Base-by-base conservation (phyloP, 1,139 yeast genomes). In the Pichia sp. region DNA sequence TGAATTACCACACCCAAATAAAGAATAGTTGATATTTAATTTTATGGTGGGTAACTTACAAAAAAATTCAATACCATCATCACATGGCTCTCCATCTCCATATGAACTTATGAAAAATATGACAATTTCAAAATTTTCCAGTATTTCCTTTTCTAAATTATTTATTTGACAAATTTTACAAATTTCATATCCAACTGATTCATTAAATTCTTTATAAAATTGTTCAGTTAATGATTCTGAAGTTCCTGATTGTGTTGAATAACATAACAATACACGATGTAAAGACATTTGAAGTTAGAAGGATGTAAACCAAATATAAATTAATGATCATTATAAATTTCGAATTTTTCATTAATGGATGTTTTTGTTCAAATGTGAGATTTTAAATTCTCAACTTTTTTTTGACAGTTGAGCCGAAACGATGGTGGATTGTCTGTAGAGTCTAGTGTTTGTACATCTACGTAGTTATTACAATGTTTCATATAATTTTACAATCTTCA, bases 81-180 rank as follows among this genome's bases (percentile, higher is more conserved):
- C 98, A 42, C 99, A 93, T 57, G 96, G 96, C 66, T 93, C 99
- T 62, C 99, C 99, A 70, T 93, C 99, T 59, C 99, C 99, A 64
- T 91, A 91, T 6, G 97, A 88, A 45, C 98, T 93, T 69, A 91
- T 72, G 62, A 93, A 78, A 66, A 91, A 83, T 16, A 84, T 79
- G 53, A 85, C 76, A 22, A 71, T 65, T 16, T 53, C 53, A 53
- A 77, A 79, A n/a, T 70, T 70, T 27, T 75, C 62, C 47, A 77
- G 62, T 13, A 22, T 18, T 13, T 39, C 28, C 9, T 22, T 18
- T 9, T 31, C n/a, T 8, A 18, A 31, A 22, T 19, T 19, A 8
- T 10, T n/a, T 18, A 45, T 34, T 10, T 13, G 42, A 27, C 38
- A 34, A 18, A 13, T 36, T 36, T 8, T 13, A 16, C 16, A 45